Base-by-base conservation (phyloP, 2,329 filamentous ascomycete species). In the Ilyonectria destructans region DNA sequence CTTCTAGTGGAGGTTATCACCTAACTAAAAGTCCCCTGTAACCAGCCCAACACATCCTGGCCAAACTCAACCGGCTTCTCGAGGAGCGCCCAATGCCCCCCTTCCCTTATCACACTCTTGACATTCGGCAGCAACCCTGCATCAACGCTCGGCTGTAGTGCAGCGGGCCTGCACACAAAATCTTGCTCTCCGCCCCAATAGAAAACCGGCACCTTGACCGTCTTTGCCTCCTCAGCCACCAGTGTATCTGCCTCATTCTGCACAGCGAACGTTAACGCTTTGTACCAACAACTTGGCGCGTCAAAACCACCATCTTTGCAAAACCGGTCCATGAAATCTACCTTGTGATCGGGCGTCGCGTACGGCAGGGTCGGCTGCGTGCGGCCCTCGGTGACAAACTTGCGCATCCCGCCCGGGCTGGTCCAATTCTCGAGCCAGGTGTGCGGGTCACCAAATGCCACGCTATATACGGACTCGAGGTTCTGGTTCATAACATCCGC, bases 401-500 rank as follows among this genome's bases (percentile, higher is more conserved):
- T 68, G 9, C 80, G 68, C 71, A 84, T 77, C 4, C 76, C 81
- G 43, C 78, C 81, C 1, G 75, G 75, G 0, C 59, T 68, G 61
- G 81, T 83, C 70, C 82, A 82, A 37, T 82, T 75, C 12, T 79
- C 67, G 17, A 81, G 76, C 73, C 78, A 80, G 49, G 72, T 71
- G 1, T 69, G 64, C 1, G 71, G 75, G 0, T 77, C 74, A 9
- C 78, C 77, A 65, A 84, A 81, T 43, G 79, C 66, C 3, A 70
- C 76, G 31, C 74, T 62, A 68, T 79, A 85, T 6, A 81, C 58
- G 17, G 79, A 79, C 31, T 84, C 83, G 0, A 82, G 66, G 61
- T 85, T 79, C 31, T 71, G 65, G 7, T 78, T 75, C 33, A 87
- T 73, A n/a, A 86, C 48, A 1, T 72, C 71, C 1, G 79, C 70